phyloP scores from a whole-genome alignment of 345 rosid genomes.

The Rhodomyrtus tomentosa region DNA sequence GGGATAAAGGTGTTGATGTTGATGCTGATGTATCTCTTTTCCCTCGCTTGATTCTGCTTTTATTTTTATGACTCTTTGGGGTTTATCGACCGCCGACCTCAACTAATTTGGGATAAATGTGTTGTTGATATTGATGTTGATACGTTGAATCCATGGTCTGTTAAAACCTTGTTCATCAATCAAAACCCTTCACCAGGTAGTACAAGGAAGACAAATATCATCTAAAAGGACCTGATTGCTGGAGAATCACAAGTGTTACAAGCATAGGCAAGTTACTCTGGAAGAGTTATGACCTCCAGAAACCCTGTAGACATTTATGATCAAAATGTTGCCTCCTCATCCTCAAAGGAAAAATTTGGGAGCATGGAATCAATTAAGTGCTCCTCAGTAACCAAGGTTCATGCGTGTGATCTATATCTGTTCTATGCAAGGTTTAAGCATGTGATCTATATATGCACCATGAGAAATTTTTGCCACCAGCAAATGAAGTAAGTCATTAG shows the following conservation, averaged over 20 bases:
- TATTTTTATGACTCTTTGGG: too few relatives aligned
- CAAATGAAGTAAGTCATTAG: background rate
- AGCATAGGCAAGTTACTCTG: background rate
- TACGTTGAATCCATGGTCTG: background rate
- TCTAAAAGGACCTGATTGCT: background rate
- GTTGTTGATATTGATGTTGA: too few relatives aligned
- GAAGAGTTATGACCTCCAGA: background rate
- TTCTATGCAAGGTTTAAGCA: background rate
- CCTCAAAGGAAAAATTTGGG: background rate
- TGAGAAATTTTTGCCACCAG: background rate
- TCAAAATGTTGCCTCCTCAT: background rate
- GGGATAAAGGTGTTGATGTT: too few relatives aligned
- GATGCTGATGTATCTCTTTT: too few relatives aligned
- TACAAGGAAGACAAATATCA: background rate
- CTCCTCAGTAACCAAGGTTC: background rate
- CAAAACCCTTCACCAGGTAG: background rate
- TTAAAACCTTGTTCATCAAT: background rate
- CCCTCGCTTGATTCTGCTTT: too few relatives aligned
- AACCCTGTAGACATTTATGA: background rate
- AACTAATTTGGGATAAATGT: too few relatives aligned
- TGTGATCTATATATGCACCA: background rate
- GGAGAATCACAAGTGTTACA: background rate
- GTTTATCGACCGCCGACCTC: too few relatives aligned
- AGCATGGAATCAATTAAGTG: background rate
- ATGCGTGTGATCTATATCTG: background rate